Base-by-base conservation (phyloP, 75 land plant genomes). In the Pseudotsuga menziesii region DNA sequence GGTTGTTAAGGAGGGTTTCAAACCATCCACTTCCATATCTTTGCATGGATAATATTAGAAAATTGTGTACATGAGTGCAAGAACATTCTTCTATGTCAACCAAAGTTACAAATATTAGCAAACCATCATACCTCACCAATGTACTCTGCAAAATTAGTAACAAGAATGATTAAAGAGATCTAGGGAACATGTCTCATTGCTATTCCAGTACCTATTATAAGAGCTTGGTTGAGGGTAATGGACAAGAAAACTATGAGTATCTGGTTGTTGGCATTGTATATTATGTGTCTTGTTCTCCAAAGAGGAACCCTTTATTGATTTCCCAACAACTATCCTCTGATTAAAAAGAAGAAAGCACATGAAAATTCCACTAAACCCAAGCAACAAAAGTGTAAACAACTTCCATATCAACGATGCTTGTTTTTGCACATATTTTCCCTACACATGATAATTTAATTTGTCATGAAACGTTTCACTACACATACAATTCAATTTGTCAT, bases 11-110 rank as follows among this genome's bases (percentile, higher is more conserved):
- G 19, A 94, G 88, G 32, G 98, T 92, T 79, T 94, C 98, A 86
- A 94, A 94, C 98, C 98, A 94, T 58, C 98, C 98, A 86, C 98
- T 94, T 29, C 98, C 98, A 56, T 95, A 89, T 59, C 98, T 87
- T 83, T 94, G 98, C 85, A 84, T 92, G 14, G 95, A 90, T 58
- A 94, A 76, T 69, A 94, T 85, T 20, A 87, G 93, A 83, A 94
- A 94, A 55, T 76, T 80, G 57, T 93, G 90, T 19, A 94, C 98
- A 78, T 95, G 91, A 73, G 87, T 85, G 83, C 98, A 92, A 1
- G 76, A 56, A 74, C 98, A 94, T 79, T 94, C 95, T 75, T 78
- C 77, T 88, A 94, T 94, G 86, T 39, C 59, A 52, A 66, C 41
- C 41, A 39, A 20, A 4, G 0, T 58, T 26, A 32, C 72, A 69